Percentiles rank a stretch among this genome's conserved stretches.
phyloP scores from a whole-genome alignment of 371 early-diverging fungal genomes.

The Circinella umbellata region DNA sequence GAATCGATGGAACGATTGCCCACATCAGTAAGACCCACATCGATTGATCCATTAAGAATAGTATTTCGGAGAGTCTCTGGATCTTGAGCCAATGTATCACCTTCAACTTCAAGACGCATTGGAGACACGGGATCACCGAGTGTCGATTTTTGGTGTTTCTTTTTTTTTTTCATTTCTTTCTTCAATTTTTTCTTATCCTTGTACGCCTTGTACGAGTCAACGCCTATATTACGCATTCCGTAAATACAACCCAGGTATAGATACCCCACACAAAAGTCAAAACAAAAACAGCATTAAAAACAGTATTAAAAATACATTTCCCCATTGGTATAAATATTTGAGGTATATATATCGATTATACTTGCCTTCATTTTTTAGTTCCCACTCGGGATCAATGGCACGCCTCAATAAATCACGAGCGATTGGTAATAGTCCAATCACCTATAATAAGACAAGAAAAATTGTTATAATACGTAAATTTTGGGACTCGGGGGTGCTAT shows the following conservation, averaged over 20 bases:
- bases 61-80: constrained; percentile 46
- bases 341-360: not conserved
- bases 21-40: not conserved
- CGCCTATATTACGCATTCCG: not conserved
- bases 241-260: not conserved
- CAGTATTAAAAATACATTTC: not conserved
- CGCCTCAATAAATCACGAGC: constrained; percentile 55
- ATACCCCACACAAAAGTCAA: not conserved
- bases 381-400: constrained; percentile 29
- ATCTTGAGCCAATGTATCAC: constrained; percentile 20
- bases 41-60: constrained; percentile 27
- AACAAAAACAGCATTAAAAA: too few species aligned
- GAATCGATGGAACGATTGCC: not conserved
- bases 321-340: not conserved
- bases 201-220: constrained; percentile 8
- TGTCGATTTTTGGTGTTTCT: constrained; percentile 24
- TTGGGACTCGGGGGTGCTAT: too few species aligned
- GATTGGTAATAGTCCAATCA: constrained; percentile 50
- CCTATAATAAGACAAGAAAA: constrained; percentile 23
- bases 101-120: constrained; percentile 13
- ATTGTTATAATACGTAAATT: too few species aligned
- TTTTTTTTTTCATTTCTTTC: constrained; percentile 27
- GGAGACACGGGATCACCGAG: constrained; percentile 28
- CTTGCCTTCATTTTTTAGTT: constrained; percentile 7
- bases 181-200: constrained; percentile 32